phyloP scores from a whole-genome alignment of 2,329 filamentous ascomycete species.

The Curvularia hawaiiensis region DNA sequence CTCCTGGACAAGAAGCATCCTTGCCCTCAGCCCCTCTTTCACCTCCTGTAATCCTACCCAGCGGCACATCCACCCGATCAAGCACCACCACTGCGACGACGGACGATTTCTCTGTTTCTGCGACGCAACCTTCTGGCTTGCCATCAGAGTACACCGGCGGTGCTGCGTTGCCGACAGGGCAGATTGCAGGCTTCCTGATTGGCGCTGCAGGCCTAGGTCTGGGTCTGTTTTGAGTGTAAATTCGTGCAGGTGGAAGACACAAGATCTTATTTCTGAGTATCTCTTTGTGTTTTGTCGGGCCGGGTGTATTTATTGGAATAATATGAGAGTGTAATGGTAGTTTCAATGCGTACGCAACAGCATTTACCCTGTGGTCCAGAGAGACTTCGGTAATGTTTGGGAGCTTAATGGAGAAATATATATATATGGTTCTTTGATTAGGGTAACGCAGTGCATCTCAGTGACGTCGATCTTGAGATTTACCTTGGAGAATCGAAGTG shows the following conservation, averaged over 20 bases:
- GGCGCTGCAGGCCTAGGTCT: conserved; percentile 34
- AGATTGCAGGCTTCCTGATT: conserved; percentile 28
- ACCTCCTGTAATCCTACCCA: conserved; percentile 11
- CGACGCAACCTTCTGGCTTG: conserved; percentile 13
- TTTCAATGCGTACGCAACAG: not conserved
- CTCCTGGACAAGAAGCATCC: not conserved
- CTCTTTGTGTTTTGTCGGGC: not conserved
- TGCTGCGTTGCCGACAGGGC: conserved; percentile 21
- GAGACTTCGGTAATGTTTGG: not conserved
- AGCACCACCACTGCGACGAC: conserved; percentile 15
- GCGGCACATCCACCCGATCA: conserved; percentile 16
- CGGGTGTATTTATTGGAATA: not conserved
- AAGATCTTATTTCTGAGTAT: not conserved
- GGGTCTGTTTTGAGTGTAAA: conserved; percentile 24
- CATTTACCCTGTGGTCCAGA: not conserved
- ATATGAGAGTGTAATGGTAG: not conserved
- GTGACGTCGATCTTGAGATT: not conserved
- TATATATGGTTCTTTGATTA: not conserved
- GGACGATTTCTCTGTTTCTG: conserved; percentile 6
- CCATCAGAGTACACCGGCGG: conserved; percentile 23
- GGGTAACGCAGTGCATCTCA: not conserved
- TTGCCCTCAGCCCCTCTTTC: not conserved
- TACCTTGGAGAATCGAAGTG: not conserved
- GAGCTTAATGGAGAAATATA: not conserved
- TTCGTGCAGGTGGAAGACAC: not conserved